Conservation (phyloP, 2,329 filamentous ascomycete genomes). For the Chaetomiaceae sp. region DNA sequence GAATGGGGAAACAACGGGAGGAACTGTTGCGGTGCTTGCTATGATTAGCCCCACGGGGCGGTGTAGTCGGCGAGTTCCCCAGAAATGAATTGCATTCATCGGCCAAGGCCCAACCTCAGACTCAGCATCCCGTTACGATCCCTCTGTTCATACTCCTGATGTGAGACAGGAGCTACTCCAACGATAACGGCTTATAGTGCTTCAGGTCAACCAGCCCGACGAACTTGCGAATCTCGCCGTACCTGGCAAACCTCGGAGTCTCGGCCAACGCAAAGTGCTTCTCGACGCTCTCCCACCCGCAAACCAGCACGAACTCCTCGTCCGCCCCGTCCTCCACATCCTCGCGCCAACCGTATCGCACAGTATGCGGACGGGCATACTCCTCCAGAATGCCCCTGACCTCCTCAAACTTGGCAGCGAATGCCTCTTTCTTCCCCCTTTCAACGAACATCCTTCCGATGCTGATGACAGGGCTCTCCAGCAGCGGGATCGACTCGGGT, state of each 20-base stretch:
- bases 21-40: conserved; percentile 37
- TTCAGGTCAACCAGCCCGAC: conserved; percentile 27
- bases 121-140: not conserved
- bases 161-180: not conserved
- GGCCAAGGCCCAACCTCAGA: conserved; percentile 16
- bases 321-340: conserved; percentile 33
- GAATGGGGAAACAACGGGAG: conserved; percentile 34
- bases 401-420: conserved; percentile 33
- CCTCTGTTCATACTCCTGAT: not conserved
- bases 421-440: conserved; percentile 30
- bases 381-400: conserved; percentile 32
- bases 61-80: conserved; percentile 28
- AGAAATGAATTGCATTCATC: conserved; percentile 25
- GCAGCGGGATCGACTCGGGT: conserved; percentile 16
- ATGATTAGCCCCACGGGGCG: conserved; percentile 27
- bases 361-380: conserved; percentile 29
- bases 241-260: conserved; percentile 26
- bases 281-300: conserved; percentile 35
- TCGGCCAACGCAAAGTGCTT: conserved; percentile 31
- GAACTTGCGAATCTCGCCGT: conserved; percentile 23
- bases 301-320: conserved; percentile 39
- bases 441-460: conserved; percentile 35
- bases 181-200: conserved; percentile 33
- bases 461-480: conserved; percentile 35
- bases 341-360: conserved; percentile 41